Conservation (phyloP, 2,329 filamentous ascomycete genomes). For the Xylariaceae sp. region DNA sequence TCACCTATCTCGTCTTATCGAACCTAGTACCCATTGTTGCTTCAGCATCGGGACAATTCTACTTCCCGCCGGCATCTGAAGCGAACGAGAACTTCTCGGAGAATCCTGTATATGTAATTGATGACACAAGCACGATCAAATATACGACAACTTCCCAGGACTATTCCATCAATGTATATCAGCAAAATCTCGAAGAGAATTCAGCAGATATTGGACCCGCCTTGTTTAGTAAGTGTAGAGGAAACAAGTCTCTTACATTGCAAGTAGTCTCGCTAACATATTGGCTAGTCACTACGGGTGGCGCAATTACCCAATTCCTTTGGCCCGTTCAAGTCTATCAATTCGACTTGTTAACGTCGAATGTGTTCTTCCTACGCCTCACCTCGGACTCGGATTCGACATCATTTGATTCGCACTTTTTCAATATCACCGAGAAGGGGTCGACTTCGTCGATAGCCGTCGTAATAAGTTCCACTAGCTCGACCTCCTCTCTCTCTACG, state of each 20-base stretch:
- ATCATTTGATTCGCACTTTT: conserved; percentile 12
- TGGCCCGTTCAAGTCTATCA: conserved; percentile 15
- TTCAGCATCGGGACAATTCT: conserved; percentile 9
- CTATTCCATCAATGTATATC: conserved; percentile 26
- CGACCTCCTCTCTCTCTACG: conserved; percentile 1
- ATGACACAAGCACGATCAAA: conserved; percentile 16
- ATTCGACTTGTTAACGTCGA: conserved; percentile 12
- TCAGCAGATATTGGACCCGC: conserved; percentile 13
- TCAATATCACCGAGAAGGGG: conserved; percentile 12
- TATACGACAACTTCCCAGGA: conserved; percentile 20
- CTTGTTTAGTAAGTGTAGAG: conserved; percentile 12
- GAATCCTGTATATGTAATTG: conserved; percentile 9
- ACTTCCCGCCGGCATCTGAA: conserved; percentile 9
- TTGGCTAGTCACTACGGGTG: conserved; percentile 3
- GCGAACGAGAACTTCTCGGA: conserved; percentile 5
- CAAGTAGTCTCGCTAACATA: background rate
- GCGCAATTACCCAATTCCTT: conserved; percentile 17
- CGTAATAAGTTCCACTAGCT: background rate
- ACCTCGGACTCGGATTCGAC: background rate
- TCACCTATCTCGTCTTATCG: no score
- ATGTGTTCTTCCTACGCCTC: conserved; percentile 15
- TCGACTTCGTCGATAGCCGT: background rate
- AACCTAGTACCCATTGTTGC: background rate
- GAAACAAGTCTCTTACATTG: background rate
- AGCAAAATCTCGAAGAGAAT: conserved; percentile 10